Base-by-base conservation (phyloP, 1,284 basidiomycete genomes). In the Marasmius fiardii region DNA sequence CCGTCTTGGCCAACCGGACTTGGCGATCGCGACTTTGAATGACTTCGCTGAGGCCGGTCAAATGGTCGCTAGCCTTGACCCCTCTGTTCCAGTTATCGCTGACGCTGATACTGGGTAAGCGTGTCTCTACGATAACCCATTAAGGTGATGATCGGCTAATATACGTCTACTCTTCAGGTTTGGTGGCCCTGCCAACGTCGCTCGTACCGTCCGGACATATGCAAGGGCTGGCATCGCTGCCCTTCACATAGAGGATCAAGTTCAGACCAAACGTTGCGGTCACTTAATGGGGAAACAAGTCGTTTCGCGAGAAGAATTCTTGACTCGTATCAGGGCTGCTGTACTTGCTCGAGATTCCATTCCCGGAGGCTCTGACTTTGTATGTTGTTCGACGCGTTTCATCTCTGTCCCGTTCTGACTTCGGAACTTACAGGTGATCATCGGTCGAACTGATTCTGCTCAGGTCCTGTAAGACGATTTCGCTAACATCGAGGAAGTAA, bases 401-500 rank as follows among this genome's bases (percentile, higher is more conserved):
- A 31, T 47, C n/a, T 10, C 34, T 4, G 7, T 28, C 12, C 21
- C 6, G n/a, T 28, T 39, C 57, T 28, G 35, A 43, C 35, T 12
- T 52, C 52, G 4, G 11, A 7, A 43, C 34, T 16, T 3, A 11
- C 44, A 85, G 83, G 79, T 92, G 12, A 83, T 93, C 65, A 93
- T 93, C 63, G 90, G 87, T 3, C 82, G 90, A 34, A 93, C 90
- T 0, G 91, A 93, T 68, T 88, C 89, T 1, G 88, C 90, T 1
- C 90, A 90, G 63, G 86, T 86, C 3, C 74, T 86, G 21, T 35
- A 21, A 37, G 34, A n/a, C 24, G 12, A 3, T n/a, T n/a, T n/a
- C n/a, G n/a, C n/a, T n/a, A n/a, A 88, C 23, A 87, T 91, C 82
- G 88, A 92, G n/a, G 90, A 90, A 70, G 90, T 90, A 0, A 61